These are phyloP conservation scores for Penicillium paradoxum DNA, from an alignment of 495 filamentous ascomycete genomes.

Conservation along the genomic window DNA sequence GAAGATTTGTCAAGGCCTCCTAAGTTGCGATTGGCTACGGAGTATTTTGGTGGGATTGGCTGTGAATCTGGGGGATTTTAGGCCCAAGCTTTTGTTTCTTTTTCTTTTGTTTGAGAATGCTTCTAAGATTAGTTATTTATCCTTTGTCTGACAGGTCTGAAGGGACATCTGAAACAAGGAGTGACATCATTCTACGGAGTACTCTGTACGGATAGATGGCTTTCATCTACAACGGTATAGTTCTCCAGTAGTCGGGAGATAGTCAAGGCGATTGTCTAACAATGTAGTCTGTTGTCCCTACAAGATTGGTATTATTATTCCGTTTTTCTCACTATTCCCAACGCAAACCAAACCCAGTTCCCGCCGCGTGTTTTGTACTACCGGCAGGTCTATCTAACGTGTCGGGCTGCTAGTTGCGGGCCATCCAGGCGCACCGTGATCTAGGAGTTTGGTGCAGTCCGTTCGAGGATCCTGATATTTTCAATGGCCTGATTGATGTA, in stretches of 20 bases:
- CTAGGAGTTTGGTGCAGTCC: background rate
- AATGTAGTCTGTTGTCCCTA: background rate
- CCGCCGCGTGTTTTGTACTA: slow-evolving; percentile 9
- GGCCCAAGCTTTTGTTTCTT: background rate
- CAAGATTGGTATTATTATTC: background rate
- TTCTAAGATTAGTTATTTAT: background rate
- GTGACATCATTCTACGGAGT: background rate
- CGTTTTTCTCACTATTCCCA: background rate
- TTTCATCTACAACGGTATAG: background rate
- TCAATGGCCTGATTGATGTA: background rate
- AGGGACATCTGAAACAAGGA: slow-evolving; percentile 3
- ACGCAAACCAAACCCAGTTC: background rate
- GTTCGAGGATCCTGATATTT: background rate
- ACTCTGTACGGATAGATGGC: no score
- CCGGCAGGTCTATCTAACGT: slow-evolving; percentile 4
- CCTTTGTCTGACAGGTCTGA: slow-evolving; percentile 4
- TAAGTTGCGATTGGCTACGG: no score
- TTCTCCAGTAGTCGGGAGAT: background rate
- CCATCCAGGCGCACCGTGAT: background rate
- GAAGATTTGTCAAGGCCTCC: background rate
- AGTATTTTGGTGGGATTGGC: no score
- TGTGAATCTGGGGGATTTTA: background rate
- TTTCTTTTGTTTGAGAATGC: background rate
- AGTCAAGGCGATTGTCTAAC: background rate
- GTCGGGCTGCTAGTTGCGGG: background rate